Conservation (phyloP, 768 basidiomycete genomes). For the Suillus weaverae region DNA sequence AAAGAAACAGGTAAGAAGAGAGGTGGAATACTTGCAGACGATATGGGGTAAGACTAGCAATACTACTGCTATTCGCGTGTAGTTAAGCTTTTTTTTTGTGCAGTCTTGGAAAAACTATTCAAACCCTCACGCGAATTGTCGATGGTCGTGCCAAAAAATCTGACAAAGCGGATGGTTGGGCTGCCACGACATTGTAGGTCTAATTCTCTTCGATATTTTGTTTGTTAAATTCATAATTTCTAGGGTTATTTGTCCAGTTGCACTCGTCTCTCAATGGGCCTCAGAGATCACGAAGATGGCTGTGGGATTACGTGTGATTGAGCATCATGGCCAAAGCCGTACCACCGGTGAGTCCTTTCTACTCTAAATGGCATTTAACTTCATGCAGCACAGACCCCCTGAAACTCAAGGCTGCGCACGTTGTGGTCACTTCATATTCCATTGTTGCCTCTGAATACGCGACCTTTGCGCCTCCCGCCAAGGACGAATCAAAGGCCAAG, state of each 20-base stretch:
- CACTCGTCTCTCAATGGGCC: conserved; percentile 90
- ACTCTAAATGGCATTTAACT: background rate
- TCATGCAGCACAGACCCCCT: conserved; percentile 47
- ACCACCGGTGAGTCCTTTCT: conserved; percentile 53
- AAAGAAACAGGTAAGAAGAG: conserved; percentile 76
- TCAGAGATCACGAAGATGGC: conserved; percentile 78
- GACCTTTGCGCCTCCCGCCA: conserved; percentile 46
- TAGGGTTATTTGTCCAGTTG: conserved; percentile 86
- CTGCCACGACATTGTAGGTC: conserved; percentile 67
- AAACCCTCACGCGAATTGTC: conserved; percentile 83
- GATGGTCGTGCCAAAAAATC: conserved; percentile 72
- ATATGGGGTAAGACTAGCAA: conserved; percentile 64
- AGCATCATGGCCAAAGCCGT: conserved; percentile 81
- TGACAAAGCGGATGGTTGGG: conserved; percentile 73
- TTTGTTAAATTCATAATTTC: background rate
- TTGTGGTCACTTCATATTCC: conserved; percentile 88
- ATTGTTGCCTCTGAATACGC: conserved; percentile 80
- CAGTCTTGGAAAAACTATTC: conserved; percentile 88
- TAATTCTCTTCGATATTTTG: background rate
- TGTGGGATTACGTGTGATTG: conserved; percentile 62
- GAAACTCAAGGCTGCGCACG: conserved; percentile 53
- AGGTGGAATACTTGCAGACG: conserved; percentile 92
- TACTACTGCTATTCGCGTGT: background rate
- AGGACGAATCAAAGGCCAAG: conserved; percentile 55
- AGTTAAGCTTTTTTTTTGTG: background rate